Percentiles rank a stretch among this genome's conserved stretches.
Conservation (phyloP, 768 basidiomycete genomes). For the Boletus pseudo-olivaceus region DNA sequence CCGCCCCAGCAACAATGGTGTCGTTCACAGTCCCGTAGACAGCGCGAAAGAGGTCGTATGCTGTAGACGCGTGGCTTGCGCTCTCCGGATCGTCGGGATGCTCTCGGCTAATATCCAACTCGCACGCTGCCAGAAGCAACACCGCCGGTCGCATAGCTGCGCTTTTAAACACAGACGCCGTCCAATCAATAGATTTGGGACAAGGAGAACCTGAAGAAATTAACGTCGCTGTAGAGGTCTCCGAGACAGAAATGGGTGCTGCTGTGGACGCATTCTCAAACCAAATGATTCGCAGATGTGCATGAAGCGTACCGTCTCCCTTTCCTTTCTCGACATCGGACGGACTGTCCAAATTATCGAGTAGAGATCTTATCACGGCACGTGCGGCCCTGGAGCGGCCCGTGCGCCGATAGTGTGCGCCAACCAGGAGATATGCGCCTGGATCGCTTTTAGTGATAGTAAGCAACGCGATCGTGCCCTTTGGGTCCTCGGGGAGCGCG, state of each 20-base stretch:
- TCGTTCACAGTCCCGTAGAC: slow-evolving; percentile 28
- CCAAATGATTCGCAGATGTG: slow-evolving; percentile 7
- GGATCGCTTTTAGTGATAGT: slow-evolving; percentile 29
- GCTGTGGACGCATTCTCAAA: slow-evolving; percentile 16
- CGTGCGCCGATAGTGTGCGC: slow-evolving; percentile 33
- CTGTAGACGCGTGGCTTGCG: slow-evolving; percentile 16
- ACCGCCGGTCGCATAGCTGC: slow-evolving; percentile 26
- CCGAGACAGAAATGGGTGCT: slow-evolving; percentile 6
- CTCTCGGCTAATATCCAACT: slow-evolving; percentile 32
- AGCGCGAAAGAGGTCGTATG: slow-evolving; percentile 30
- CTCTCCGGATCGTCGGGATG: slow-evolving; percentile 19
- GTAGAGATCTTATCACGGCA: slow-evolving; percentile 25
- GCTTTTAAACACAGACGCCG: slow-evolving; percentile 8
- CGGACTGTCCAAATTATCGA: slow-evolving; percentile 10
- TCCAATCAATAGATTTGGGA: slow-evolving; percentile 6
- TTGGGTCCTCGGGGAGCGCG: slow-evolving; percentile 29
- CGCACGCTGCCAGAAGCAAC: slow-evolving; percentile 32
- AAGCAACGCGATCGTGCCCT: slow-evolving; percentile 25
- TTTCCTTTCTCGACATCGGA: slow-evolving; percentile 17
- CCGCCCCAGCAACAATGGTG: slow-evolving; percentile 15
- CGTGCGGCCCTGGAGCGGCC: slow-evolving; percentile 31
- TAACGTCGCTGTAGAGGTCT: slow-evolving; percentile 5
- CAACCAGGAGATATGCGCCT: slow-evolving; percentile 29
- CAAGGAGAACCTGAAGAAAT: slow-evolving; percentile 6
- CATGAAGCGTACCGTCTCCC: slow-evolving; percentile 25